A percentile compares a stretch with the other conserved stretches of the same genome.
Evolutionary conservation across 805 yeast genomes (phyloP).

Genomic region (Alloascoidea hylecoeti): DNA sequence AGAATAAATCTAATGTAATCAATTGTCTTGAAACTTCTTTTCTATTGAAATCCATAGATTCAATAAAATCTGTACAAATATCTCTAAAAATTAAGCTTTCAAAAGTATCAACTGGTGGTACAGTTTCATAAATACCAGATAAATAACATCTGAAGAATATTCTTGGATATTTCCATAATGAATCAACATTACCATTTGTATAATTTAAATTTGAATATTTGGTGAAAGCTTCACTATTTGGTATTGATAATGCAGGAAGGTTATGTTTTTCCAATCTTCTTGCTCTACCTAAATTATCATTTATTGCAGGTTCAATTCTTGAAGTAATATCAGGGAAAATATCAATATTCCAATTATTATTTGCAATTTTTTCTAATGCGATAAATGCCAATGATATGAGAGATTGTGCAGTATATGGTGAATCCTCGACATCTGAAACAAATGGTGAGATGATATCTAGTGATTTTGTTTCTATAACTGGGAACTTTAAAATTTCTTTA

Average conservation of each 20-base stretch:
- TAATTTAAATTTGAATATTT: slow-evolving; percentile 18
- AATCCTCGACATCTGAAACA: slow-evolving; percentile 4
- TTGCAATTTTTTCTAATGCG: slow-evolving; percentile 9
- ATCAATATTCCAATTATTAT: slow-evolving; percentile 11
- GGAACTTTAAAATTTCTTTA: slow-evolving; percentile 19
- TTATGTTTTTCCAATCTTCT: slow-evolving; percentile 8
- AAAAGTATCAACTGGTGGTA: slow-evolving; percentile 36
- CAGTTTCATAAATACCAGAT: slow-evolving; percentile 49
- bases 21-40: slow-evolving; percentile 77
- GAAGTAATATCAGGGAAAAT: slow-evolving; percentile 9
- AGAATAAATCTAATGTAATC: slow-evolving; percentile 57
- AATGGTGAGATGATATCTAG: slow-evolving; percentile 15
- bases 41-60: slow-evolving; percentile 79
- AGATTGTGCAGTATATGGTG: slow-evolving; percentile 19
- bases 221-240: slow-evolving; percentile 18
- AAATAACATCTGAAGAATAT: slow-evolving; percentile 46
- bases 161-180: slow-evolving; percentile 55
- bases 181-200: slow-evolving; percentile 40
- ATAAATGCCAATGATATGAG: slow-evolving; percentile 9
- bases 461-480: slow-evolving; percentile 10
- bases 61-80: slow-evolving; percentile 56
- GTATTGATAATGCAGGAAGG: slow-evolving; percentile 20
- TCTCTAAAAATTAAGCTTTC: slow-evolving; percentile 61
- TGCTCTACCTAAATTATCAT: slow-evolving; percentile 1
- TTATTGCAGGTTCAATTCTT: slow-evolving; percentile 5